Percentiles rank a stretch among this genome's conserved stretches.
phyloP scores from a whole-genome alignment of 768 basidiomycete species.

The Suillus brevipes region DNA sequence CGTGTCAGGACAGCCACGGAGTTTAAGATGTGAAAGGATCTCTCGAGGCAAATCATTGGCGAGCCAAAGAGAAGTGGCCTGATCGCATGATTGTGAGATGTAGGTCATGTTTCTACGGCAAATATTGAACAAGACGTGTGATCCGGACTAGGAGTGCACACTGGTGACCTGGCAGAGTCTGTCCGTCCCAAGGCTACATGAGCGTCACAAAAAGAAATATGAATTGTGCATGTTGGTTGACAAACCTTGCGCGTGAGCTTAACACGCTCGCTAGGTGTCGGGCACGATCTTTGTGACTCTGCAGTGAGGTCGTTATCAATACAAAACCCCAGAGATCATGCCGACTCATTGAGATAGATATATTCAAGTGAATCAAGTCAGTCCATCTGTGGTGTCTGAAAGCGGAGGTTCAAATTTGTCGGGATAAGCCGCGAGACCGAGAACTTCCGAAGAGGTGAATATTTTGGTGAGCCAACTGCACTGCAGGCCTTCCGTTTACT shows the following conservation, averaged over 20 bases:
- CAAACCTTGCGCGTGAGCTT: neutral
- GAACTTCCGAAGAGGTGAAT: conserved; percentile 28
- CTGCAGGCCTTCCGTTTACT: conserved; percentile 5
- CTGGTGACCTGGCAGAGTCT: neutral
- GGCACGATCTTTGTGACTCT: neutral
- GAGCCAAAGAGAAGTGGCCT: conserved; percentile 39
- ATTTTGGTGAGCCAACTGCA: conserved; percentile 17
- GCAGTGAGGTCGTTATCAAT: neutral
- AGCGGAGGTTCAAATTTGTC: conserved; percentile 25
- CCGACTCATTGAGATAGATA: neutral
- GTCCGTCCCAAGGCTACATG: neutral
- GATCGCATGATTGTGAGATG: conserved; percentile 8
- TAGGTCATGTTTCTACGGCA: neutral
- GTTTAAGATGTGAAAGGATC: conserved; percentile 36
- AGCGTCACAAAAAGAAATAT: neutral
- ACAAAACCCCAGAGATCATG: neutral
- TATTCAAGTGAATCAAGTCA: neutral
- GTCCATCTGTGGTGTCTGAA: neutral
- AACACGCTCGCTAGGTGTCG: neutral
- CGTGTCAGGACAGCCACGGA: conserved; percentile 41
- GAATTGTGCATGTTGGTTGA: neutral
- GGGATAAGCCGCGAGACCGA: conserved; percentile 29
- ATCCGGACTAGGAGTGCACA: neutral
- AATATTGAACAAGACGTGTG: neutral
- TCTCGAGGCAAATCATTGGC: conserved; percentile 39